A percentile compares a stretch with the other conserved stretches of the same genome.
Conservation (phyloP, 2,329 filamentous ascomycete genomes). For the Fragosphaeria purpurea region DNA sequence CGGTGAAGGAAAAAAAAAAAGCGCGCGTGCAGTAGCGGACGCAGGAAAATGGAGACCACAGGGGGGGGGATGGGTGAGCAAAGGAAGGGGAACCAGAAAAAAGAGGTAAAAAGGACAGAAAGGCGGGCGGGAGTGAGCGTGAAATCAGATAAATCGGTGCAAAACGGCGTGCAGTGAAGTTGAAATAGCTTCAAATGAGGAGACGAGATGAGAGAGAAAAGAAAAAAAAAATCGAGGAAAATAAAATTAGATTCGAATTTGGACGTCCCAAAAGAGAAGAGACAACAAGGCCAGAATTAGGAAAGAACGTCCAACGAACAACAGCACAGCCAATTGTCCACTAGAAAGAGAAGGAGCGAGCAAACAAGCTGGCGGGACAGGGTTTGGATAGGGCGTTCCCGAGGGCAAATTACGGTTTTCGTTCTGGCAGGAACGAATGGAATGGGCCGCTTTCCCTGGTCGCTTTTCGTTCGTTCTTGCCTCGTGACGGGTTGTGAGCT, state of each 20-base stretch:
- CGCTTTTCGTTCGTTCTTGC: neutral
- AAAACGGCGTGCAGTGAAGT: neutral
- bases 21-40: constrained; percentile 10
- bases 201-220: no score
- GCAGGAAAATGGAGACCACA: constrained; percentile 12
- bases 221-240: no score
- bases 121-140: neutral
- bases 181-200: neutral
- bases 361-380: no score
- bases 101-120: neutral
- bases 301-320: no score
- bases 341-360: no score
- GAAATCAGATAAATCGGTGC: neutral
- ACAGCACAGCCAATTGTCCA: no score
- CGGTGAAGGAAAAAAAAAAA: neutral
- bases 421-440: neutral
- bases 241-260: no score
- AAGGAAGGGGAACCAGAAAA: neutral
- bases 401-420: no score
- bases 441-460: neutral
- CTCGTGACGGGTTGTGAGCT: neutral
- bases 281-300: no score
- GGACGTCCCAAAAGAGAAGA: no score
- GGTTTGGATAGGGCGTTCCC: no score
- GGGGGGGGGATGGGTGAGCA: neutral